Base-by-base conservation (phyloP, 306 rosid species). In the Quercus cerris region DNA sequence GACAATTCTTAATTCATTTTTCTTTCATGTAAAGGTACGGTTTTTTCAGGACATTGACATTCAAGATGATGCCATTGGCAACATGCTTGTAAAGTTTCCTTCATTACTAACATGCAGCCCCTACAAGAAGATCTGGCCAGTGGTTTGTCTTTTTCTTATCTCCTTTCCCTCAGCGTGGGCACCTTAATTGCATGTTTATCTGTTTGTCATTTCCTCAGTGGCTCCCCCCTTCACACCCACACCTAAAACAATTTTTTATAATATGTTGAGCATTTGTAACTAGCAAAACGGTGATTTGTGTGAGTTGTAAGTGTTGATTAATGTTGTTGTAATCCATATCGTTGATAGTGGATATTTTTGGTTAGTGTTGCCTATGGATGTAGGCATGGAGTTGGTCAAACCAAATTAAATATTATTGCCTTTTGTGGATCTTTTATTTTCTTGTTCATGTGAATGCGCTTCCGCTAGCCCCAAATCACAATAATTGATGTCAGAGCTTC, bases 81-180 rank as follows among this genome's bases (percentile, higher is more conserved):
- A 88, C 83, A 94, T 92, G 98, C 97, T 94, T 81, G 98, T 91
- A 28, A 92, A 90, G 76, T 94, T 92, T 87, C 97, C 98, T 71
- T 77, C 92, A 5, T 78, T 94, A 81, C 89, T 94, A 38, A 92
- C 97, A 55, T 94, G 90, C 90, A 94, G 94, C 85, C 89, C 92
- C 73, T 10, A 85, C 88, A 94, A 92, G 92, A 94, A 94, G 90
- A 92, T 94, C 77, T 87, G 94, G 20, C 97, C 92, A 6, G 97
- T 92, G 93, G 98, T 94, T 41, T 55, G 97, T 90, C 56, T 76
- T 74, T 88, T 80, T 87, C 78, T 77, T 74, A 30, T n/a, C 35
- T 23, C 46, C 76, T 78, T 2, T 25, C 27, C 19, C 8, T 18
- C 35, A 1, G 14, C 4, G 3, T 46, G 12, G 12, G 52, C 15